Conservation (phyloP, 176 grass and related monocot species). For the Puccinellia tenuiflora region DNA sequence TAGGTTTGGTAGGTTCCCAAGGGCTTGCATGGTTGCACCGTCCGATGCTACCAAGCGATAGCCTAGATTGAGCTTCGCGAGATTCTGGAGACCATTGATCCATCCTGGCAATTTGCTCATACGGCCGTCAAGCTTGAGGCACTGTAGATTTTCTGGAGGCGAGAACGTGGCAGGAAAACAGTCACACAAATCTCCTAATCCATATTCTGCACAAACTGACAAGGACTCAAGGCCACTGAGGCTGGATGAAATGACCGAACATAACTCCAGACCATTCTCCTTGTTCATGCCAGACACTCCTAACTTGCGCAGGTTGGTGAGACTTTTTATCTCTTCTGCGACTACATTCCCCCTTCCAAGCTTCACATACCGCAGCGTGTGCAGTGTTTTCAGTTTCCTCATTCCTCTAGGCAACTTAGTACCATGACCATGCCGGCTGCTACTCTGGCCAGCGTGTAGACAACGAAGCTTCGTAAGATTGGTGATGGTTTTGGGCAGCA, state of each 20-base stretch:
- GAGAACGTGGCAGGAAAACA: neutral
- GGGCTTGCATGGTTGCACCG: neutral
- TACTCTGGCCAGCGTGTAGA: neutral
- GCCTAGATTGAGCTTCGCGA: neutral
- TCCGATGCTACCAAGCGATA: too few species aligned
- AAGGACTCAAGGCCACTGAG: neutral
- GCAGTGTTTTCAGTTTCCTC: neutral
- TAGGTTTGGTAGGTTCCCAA: neutral
- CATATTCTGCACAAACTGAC: too few species aligned
- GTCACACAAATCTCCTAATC: neutral
- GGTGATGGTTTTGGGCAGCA: neutral
- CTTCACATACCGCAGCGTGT: neutral
- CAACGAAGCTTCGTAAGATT: neutral
- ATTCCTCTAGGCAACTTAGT: neutral
- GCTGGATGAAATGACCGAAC: neutral
- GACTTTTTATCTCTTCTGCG: too few species aligned
- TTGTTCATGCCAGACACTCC: too few species aligned
- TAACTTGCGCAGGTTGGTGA: too few species aligned
- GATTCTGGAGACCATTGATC: neutral
- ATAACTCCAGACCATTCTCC: neutral
- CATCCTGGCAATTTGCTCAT: neutral
- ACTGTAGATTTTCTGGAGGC: neutral
- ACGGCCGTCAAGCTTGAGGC: neutral
- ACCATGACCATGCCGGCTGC: neutral
- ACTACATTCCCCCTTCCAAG: too few species aligned